Conservation (phyloP, 352 stramenopile species). For the Stramenopiles sp. region DNA sequence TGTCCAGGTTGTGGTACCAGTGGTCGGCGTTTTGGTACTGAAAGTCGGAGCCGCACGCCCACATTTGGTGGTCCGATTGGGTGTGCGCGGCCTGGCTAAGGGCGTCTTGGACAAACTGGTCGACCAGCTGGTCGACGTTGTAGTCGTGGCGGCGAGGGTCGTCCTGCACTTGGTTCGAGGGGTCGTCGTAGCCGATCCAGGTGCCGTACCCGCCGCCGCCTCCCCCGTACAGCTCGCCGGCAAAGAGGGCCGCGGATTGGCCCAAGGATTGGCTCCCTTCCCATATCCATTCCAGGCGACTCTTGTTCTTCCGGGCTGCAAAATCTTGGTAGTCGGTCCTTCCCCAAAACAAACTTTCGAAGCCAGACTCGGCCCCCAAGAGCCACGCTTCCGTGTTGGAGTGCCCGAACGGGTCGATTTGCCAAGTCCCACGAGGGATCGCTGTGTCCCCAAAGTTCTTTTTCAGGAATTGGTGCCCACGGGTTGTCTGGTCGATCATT, state of each 20-base stretch:
- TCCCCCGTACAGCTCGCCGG: conserved; percentile 54
- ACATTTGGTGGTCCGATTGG: conserved; percentile 40
- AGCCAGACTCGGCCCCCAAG: conserved; percentile 66
- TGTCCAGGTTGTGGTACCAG: conserved; percentile 87
- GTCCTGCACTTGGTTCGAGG: conserved; percentile 57
- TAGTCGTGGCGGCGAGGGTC: conserved; percentile 56
- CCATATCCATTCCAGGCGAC: conserved; percentile 78
- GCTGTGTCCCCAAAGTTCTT: conserved; percentile 63
- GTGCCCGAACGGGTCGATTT: conserved; percentile 77
- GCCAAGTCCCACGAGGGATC: conserved; percentile 82
- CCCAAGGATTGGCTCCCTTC: conserved; percentile 56
- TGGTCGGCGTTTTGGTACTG: conserved; percentile 58
- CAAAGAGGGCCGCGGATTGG: conserved; percentile 54
- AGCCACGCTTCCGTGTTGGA: conserved; percentile 70
- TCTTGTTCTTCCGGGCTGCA: conserved; percentile 48
- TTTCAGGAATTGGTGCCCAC: conserved; percentile 80
- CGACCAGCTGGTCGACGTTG: conserved; percentile 57
- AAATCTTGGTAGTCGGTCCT: conserved; percentile 95
- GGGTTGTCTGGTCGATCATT: conserved; percentile 94
- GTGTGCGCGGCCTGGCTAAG: conserved; percentile 42
- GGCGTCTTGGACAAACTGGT: conserved; percentile 52
- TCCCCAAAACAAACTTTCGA: conserved; percentile 88
- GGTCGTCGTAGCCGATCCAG: conserved; percentile 41
- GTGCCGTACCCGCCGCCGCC: conserved; percentile 40
- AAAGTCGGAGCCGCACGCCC: conserved; percentile 58